Base-by-base conservation (phyloP, 2,329 filamentous ascomycete genomes). In the Neofusicoccum parvum region DNA sequence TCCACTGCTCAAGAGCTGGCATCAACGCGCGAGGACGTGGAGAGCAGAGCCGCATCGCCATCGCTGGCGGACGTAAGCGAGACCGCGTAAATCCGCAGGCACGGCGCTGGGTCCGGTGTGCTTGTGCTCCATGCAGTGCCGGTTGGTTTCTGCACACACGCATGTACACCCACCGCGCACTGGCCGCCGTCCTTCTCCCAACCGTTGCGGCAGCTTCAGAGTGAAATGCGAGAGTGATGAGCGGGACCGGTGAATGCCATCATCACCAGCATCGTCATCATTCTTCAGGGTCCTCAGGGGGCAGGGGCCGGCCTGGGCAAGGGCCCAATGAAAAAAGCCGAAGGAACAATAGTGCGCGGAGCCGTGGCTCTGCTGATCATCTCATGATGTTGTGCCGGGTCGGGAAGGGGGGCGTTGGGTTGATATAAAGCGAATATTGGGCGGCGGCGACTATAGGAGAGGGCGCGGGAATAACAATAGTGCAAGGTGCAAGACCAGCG, bases 51-150 rank as follows among this genome's bases (percentile, higher is more conserved):
- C 56, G 27, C 56, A 60, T 46, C 6, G 20, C 3, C 37, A 32
- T 43, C 20, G 37, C 32, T 12, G 4, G 20, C 56, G 56, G 56
- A 60, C 27, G 56, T 60, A 60, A 60, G 56, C 41, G 43, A 48
- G 56, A 53, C 15, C 41, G 27, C 56, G 39, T 46, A 60, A 46
- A 46, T 60, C 56, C 56, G 56, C 45, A n/a, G 43, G 56, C 56
- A 17, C 56, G 56, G 56, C 56, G 56, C 56, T 60, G 56, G 56
- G 41, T 60, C 56, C 56, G 56, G 5, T 37, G 41, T 23, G 32
- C 15, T 17, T 37, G 37, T 20, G 39, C 37, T 23, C 32, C 50
- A 37, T 39, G 15, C 27, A 32, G 12, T 45, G 39, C 54, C 34
- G 20, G 15, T 7, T 11, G n/a, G 20, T 7, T 15, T 32, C n/a